phyloP scores from a whole-genome alignment of 805 yeast genomes.

The Nakazawaea molendinolei region DNA sequence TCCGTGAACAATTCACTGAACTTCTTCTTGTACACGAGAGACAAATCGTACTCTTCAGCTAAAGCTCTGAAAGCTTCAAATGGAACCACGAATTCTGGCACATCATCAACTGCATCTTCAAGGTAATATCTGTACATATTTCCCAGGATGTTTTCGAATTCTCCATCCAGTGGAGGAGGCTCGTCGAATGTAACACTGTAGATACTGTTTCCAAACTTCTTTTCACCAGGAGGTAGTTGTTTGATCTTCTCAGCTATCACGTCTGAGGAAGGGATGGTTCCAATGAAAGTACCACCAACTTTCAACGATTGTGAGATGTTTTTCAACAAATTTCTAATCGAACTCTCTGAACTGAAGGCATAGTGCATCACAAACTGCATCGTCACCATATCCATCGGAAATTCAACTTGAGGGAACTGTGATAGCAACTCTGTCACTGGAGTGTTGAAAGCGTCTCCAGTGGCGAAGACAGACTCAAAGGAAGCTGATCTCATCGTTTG shows the following conservation, averaged over 20 bases:
- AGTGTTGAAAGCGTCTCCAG: conserved; percentile 84
- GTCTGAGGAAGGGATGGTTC: conserved; percentile 92
- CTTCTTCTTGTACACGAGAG: conserved; percentile 63
- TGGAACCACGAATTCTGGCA: conserved; percentile 95
- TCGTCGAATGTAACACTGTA: conserved; percentile 79
- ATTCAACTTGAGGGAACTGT: conserved; percentile 60
- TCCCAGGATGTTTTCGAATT: conserved; percentile 72
- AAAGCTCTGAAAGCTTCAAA: conserved; percentile 79
- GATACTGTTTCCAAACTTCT: conserved; percentile 78
- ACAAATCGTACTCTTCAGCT: conserved; percentile 78
- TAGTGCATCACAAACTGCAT: conserved; percentile 93
- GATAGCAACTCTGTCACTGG: conserved; percentile 61
- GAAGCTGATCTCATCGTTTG: conserved; percentile 42
- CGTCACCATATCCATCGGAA: conserved; percentile 85
- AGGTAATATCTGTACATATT: conserved; percentile 75
- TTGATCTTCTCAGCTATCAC: conserved; percentile 64
- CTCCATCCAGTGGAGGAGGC: conserved; percentile 69
- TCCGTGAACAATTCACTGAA: conserved; percentile 78
- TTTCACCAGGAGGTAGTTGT: conserved; percentile 42
- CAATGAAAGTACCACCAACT: conserved; percentile 83
- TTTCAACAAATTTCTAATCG: conserved; percentile 62
- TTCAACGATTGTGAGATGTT: conserved; percentile 73
- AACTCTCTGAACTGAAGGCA: conserved; percentile 82
- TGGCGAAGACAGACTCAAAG: conserved; percentile 79
- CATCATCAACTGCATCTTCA: conserved; percentile 91